phyloP scores from a whole-genome alignment of 306 rosid genomes.

The Gynostemma pentaphyllum region DNA sequence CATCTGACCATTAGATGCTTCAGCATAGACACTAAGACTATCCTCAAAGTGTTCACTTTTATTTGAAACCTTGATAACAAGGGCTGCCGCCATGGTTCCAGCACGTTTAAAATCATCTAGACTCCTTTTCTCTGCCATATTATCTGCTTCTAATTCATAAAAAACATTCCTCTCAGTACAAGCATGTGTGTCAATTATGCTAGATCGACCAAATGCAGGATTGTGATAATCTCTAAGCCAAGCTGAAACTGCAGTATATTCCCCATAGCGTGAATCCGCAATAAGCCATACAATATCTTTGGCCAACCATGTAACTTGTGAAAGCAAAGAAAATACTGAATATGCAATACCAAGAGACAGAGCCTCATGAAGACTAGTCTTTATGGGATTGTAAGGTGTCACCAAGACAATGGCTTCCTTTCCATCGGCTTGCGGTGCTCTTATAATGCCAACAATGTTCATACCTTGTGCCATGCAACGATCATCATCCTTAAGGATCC shows the following conservation, averaged over 20 bases:
- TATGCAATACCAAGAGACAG: conserved; percentile 72
- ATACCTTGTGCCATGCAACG: conserved; percentile 57
- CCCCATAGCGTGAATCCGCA: conserved; percentile 77
- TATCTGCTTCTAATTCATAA: conserved; percentile 27
- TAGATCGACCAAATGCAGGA: conserved; percentile 38
- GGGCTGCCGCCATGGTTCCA: conserved; percentile 93
- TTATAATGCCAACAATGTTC: conserved; percentile 72
- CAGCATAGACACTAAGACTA: conserved; percentile 67
- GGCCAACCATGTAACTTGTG: conserved; percentile 84
- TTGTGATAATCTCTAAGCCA: conserved; percentile 89
- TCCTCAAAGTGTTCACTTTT: conserved; percentile 48
- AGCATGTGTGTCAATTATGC: conserved; percentile 27
- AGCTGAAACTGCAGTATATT: conserved; percentile 61
- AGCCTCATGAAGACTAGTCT: conserved; percentile 43
- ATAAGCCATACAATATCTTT: conserved; percentile 89
- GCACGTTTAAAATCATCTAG: conserved; percentile 67
- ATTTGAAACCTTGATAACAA: conserved; percentile 71
- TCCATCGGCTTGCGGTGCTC: conserved; percentile 96
- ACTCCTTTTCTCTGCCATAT: conserved; percentile 22
- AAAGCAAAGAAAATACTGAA: conserved; percentile 76
- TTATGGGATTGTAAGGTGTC: conserved; percentile 59
- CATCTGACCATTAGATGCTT: conserved; percentile 95
- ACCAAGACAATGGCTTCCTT: conserved; percentile 94
- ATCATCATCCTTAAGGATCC: conserved; percentile 31
- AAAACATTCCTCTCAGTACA: conserved; percentile 28